Evolutionary conservation across 257 asterid genomes (phyloP), one percentile per base, ranked within the genome.

Genomic region (Paulownia fortunei): DNA sequence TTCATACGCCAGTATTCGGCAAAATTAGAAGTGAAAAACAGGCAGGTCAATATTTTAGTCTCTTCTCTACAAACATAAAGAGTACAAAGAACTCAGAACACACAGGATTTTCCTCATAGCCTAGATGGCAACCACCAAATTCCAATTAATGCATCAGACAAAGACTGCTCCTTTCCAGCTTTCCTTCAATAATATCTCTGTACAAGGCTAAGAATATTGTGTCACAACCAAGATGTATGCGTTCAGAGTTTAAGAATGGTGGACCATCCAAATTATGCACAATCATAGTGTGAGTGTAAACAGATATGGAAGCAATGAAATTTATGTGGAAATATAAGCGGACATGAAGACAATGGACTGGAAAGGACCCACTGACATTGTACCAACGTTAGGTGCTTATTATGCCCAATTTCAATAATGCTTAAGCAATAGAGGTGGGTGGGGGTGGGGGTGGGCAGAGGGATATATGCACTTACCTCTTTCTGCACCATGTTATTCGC

Each of bases 271-370:
- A 67, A 51, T 46, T 61, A 70, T 76, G 64, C 69, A 44, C 24
- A 82, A 56, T 41, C 51, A 64, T 44, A 76, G 81, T 5, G 77
- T 27, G 42, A 19, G 59, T 72, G 66, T 72, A 37, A n/a, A 27
- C 76, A 66, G 41, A 80, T 55, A 47, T 34, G 72, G 77, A 73
- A 73, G 69, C 79, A 66, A 63, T 51, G 63, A 32, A 69, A 81
- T 24, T 52, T 15, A 77, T 41, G 36, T 21, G 70, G 76, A 79
- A 51, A 58, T 26, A 51, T 8, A 74, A 36, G 46, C 74, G 73
- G 82, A 59, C 61, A 68, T 42, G 67, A 36, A 74, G 36, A 26
- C 58, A 79, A 59, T 59, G 77, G 58, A 59, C n/a, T 58, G 73
- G 55, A 76, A 81, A 51, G 76, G 67, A 23, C 81, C 78, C 76